These are phyloP conservation scores for Chlamydomonas sp. DNA, from an alignment of 139 green algal genomes.

Conservation along the genomic window DNA sequence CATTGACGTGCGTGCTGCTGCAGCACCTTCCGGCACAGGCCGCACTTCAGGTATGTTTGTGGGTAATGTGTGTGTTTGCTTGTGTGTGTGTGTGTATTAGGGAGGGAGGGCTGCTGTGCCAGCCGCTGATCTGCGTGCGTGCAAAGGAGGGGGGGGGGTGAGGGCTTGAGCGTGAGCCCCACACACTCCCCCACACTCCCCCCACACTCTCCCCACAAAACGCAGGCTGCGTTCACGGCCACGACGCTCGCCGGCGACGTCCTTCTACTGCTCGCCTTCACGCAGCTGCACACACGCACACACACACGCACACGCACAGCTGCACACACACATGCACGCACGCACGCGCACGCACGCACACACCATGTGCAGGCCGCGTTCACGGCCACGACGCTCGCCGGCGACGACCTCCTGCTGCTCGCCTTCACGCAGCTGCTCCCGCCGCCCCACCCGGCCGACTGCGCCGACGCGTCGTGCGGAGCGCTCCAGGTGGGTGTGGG, in stretches of 20 bases:
- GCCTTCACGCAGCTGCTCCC: conserved; percentile 26
- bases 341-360: too few relatives aligned
- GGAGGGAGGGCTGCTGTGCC: too few relatives aligned
- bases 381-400: conserved; percentile 7
- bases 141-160: too few relatives aligned
- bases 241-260: conserved; percentile 12
- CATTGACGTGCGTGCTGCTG: conserved; percentile 27
- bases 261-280: conserved; percentile 18
- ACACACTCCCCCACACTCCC: too few relatives aligned
- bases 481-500: too few relatives aligned
- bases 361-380: conserved; percentile 22
- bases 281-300: conserved; percentile 23
- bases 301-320: not conserved
- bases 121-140: too few relatives aligned
- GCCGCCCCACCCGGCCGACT: not conserved
- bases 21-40: conserved; percentile 25
- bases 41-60: not conserved
- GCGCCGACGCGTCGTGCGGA: not conserved
- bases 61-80: not conserved
- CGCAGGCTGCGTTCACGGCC: conserved; percentile 19
- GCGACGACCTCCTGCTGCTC: conserved; percentile 21
- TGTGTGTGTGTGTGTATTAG: too few relatives aligned
- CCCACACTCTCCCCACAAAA: too few relatives aligned
- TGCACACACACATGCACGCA: too few relatives aligned
- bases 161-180: too few relatives aligned